phyloP scores from a whole-genome alignment of 768 basidiomycete genomes.

The Chalciporus sphaerocephalus region DNA sequence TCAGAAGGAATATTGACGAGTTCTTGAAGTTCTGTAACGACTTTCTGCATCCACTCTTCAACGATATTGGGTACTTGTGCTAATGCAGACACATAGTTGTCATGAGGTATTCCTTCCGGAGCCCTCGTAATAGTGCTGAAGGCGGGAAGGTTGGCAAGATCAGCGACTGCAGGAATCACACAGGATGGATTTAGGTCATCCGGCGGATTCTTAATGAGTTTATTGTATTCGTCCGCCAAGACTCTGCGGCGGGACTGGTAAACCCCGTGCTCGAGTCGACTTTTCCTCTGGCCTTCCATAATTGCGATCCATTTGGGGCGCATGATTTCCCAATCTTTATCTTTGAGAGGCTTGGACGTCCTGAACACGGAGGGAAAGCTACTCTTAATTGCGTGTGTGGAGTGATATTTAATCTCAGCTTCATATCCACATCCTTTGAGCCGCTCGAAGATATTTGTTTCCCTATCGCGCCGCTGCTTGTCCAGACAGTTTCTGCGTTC shows the following conservation, averaged over 20 bases:
- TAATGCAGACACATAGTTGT: not conserved
- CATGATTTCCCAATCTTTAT: conserved; percentile 12
- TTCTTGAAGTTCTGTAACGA: not conserved
- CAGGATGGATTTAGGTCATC: not conserved
- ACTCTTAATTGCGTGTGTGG: not conserved
- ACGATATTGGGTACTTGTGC: not conserved
- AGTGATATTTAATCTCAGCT: not conserved
- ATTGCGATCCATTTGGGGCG: not conserved
- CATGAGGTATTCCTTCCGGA: not conserved
- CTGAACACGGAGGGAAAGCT: not conserved
- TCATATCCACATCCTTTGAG: conserved; percentile 7
- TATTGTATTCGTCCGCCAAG: not conserved
- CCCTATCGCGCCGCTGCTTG: not conserved
- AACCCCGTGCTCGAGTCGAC: not conserved
- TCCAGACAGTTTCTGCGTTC: not conserved
- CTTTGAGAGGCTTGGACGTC: conserved; percentile 1
- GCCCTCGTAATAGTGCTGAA: conserved; percentile 9
- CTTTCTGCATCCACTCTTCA: not conserved
- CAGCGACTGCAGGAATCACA: conserved; percentile 10
- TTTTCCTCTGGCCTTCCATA: not conserved
- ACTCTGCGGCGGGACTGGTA: not conserved
- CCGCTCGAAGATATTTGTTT: conserved; percentile 1
- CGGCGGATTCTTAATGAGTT: not conserved
- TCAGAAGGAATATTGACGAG: not conserved
- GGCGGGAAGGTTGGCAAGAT: conserved; percentile 2